A percentile compares a stretch with the other conserved stretches of the same genome.
Evolutionary conservation across 2,329 filamentous ascomycete genomes (phyloP).

Genomic region (Canariomyces notabilis): DNA sequence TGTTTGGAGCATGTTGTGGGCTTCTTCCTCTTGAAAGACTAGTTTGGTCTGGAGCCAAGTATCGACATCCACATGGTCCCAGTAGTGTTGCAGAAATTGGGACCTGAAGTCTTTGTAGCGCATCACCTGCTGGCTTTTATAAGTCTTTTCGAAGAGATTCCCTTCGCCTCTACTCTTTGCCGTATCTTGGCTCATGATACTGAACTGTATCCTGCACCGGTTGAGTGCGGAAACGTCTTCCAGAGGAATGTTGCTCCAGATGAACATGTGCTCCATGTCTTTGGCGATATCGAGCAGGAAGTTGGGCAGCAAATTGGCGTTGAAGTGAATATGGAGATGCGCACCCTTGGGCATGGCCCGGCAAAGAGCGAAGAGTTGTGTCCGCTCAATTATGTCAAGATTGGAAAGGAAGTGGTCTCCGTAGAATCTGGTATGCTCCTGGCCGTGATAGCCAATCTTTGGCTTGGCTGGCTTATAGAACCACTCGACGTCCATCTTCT

Average conservation of each 20-base stretch:
- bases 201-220: slow-evolving; percentile 58
- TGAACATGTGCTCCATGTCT: slow-evolving; percentile 61
- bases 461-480: slow-evolving; percentile 34
- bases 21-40: slow-evolving; percentile 55
- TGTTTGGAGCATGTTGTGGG: slow-evolving; percentile 48
- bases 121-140: slow-evolving; percentile 42
- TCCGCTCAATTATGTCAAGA: slow-evolving; percentile 47
- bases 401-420: slow-evolving; percentile 58
- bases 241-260: slow-evolving; percentile 56
- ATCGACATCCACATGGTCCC: slow-evolving; percentile 28
- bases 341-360: slow-evolving; percentile 63
- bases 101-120: slow-evolving; percentile 37
- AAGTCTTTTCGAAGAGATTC: slow-evolving; percentile 47
- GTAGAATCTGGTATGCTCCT: slow-evolving; percentile 41
- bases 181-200: slow-evolving; percentile 36
- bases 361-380: slow-evolving; percentile 53
- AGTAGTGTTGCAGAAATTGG: slow-evolving; percentile 27
- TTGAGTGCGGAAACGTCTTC: slow-evolving; percentile 37
- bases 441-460: slow-evolving; percentile 37
- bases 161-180: slow-evolving; percentile 30
- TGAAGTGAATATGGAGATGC: slow-evolving; percentile 73
- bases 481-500: slow-evolving; percentile 31
- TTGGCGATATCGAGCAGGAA: slow-evolving; percentile 53
- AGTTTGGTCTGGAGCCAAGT: slow-evolving; percentile 60
- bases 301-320: slow-evolving; percentile 61